Evolutionary conservation across 345 rosid species (phyloP), one percentile per base, ranked within the genome.

Genomic region (Hibiscus mutabilis): DNA sequence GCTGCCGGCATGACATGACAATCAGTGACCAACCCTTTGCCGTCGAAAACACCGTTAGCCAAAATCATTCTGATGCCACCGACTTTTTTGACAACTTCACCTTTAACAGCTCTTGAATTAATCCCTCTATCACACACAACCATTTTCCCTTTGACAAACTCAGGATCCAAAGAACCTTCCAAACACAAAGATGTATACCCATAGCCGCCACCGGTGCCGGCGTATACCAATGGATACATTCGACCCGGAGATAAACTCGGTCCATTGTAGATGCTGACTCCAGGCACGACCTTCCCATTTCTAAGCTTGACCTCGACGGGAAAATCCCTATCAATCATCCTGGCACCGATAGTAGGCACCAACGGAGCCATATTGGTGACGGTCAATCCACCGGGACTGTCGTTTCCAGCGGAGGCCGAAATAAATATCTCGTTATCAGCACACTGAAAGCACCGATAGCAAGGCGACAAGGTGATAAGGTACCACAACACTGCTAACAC

Each of bases 41-140:
- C 99, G 62, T 95, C 96, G 6, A 91, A 90, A 3, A 85, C 87
- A 21, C 97, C 93, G 49, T 95, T 95, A 0, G 97, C 97, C 64
- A 95, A 83, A 62, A 95, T 82, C 99, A 95, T 95, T 58, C 93
- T 97, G 1, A 88, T 73, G 10, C 97, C 99, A 8, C 97, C 99
- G 1, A 92, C 91, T 19, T 85, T 87, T 68, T 78, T 77, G 3
- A 95, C 99, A 13, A 95, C 91, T 25, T 87, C 86, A 0, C 99
- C 99, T 75, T 95, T 95, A 1, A 86, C 91, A 1, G 90, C 87
- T n/a, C 99, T 77, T 0, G 93, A 81, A 60, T 93, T 95, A 79
- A 94, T 92, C 46, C 99, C 96, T 33, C 98, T 82, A 21, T 92
- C 98, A 25, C 99, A 92, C 68, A 95, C 49, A 3, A 95, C 96